A percentile compares a stretch with the other conserved stretches of the same genome.
Evolutionary conservation across 2,329 filamentous ascomycete species (phyloP).

Genomic region (Penicillium griseofulvum): DNA sequence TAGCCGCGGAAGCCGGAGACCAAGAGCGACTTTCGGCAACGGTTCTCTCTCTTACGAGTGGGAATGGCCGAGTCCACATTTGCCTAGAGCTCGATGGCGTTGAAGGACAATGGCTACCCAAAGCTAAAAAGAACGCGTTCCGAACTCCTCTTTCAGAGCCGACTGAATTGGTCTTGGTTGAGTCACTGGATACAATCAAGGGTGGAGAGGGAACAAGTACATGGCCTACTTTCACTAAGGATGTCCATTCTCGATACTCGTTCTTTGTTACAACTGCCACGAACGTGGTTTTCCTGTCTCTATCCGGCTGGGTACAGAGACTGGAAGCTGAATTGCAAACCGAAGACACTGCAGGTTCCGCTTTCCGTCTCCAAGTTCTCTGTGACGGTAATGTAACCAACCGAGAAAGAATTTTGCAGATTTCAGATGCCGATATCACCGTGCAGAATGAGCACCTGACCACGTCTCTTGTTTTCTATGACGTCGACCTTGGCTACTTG

Average conservation of each 20-base stretch:
- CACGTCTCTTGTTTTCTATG: conserved; percentile 53
- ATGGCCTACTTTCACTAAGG: conserved; percentile 57
- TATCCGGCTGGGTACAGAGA: conserved; percentile 56
- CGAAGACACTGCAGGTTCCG: conserved; percentile 51
- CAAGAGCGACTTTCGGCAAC: conserved; percentile 55
- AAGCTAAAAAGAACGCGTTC: conserved; percentile 41
- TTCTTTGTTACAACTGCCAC: conserved; percentile 58
- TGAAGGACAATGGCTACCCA: conserved; percentile 62
- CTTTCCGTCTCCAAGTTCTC: conserved; percentile 57
- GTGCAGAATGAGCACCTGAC: conserved; percentile 40
- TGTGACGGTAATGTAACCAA: conserved; percentile 52
- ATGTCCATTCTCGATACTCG: conserved; percentile 55
- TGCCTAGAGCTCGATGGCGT: conserved; percentile 62
- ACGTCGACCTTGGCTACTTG: conserved; percentile 58
- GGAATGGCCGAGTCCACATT: conserved; percentile 55
- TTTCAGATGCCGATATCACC: conserved; percentile 31
- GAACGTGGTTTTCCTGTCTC: conserved; percentile 55
- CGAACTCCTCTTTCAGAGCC: conserved; percentile 42
- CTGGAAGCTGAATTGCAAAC: conserved; percentile 57
- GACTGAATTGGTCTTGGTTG: conserved; percentile 45
- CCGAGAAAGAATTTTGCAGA: conserved; percentile 49
- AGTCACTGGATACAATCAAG: conserved; percentile 44
- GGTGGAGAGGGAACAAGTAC: conserved; percentile 24
- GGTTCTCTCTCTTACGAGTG: conserved; percentile 58
- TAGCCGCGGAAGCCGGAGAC: conserved; percentile 41